phyloP scores from a whole-genome alignment of 495 filamentous ascomycete species.

The Pseudomonodictys pantanalensis region DNA sequence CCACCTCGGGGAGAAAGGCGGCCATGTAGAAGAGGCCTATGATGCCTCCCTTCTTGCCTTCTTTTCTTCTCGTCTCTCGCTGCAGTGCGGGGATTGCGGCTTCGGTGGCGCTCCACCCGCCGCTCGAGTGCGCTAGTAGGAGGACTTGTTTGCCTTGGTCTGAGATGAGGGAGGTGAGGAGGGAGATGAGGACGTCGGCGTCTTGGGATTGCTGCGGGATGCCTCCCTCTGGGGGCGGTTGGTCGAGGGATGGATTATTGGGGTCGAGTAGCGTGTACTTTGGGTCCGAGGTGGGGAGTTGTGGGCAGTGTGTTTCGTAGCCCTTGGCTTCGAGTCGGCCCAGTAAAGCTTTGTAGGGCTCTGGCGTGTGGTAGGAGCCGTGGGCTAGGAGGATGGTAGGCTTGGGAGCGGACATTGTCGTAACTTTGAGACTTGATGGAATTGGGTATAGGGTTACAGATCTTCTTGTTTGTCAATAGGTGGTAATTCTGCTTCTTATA shows the following conservation, averaged over 20 bases:
- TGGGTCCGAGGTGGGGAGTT: slow-evolving; percentile 40
- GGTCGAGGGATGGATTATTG: slow-evolving; percentile 36
- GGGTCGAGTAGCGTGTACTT: slow-evolving; percentile 38
- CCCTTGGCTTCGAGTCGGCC: slow-evolving; percentile 30
- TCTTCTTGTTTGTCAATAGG: too few relatives aligned
- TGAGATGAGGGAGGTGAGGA: slow-evolving; percentile 32
- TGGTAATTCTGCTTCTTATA: too few relatives aligned
- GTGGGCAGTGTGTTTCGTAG: slow-evolving; percentile 41
- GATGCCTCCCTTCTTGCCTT: slow-evolving; percentile 38
- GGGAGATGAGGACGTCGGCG: slow-evolving; percentile 23
- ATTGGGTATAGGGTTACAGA: too few relatives aligned
- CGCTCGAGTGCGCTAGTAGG: slow-evolving; percentile 38
- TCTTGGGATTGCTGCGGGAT: slow-evolving; percentile 38
- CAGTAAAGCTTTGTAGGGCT: slow-evolving; percentile 38
- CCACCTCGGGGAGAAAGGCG: slow-evolving; percentile 38
- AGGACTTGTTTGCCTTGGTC: slow-evolving; percentile 36
- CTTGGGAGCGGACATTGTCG: background rate
- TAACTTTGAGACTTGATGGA: too few relatives aligned
- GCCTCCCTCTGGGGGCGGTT: slow-evolving; percentile 30
- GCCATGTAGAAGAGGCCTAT: slow-evolving; percentile 42
- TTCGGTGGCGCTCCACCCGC: slow-evolving; percentile 42
- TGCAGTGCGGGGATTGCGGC: slow-evolving; percentile 38
- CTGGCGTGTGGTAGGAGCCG: slow-evolving; percentile 43
- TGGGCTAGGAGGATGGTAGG: slow-evolving; percentile 5
- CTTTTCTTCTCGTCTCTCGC: slow-evolving; percentile 16